A percentile compares a stretch with the other conserved stretches of the same genome.
phyloP scores from a whole-genome alignment of 306 rosid species.

The Prunus mume region DNA sequence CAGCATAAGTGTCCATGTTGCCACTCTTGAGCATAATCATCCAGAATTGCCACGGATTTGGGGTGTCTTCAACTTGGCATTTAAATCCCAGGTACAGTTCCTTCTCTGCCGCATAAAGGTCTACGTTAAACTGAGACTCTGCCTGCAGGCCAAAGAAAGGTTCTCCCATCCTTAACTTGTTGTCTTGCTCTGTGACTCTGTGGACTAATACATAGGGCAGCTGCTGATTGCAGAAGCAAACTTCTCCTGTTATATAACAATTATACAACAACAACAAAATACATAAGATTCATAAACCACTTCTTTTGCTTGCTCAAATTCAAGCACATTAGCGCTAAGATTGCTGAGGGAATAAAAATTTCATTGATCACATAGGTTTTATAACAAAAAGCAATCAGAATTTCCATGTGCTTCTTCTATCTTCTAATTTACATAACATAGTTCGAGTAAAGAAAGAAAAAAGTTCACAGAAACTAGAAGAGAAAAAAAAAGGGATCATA shows the following conservation, averaged over 20 bases:
- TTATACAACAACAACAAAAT: neutral
- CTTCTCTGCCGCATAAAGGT: constrained; percentile 39
- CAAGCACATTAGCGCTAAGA: too few relatives aligned
- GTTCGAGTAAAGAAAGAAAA: too few relatives aligned
- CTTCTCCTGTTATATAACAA: constrained; percentile 20
- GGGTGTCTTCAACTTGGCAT: constrained; percentile 46
- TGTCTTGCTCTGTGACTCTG: constrained; percentile 46
- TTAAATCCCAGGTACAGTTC: constrained; percentile 45
- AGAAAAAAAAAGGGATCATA: neutral
- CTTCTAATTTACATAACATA: too few relatives aligned
- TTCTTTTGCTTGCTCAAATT: neutral
- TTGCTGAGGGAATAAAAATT: too few relatives aligned
- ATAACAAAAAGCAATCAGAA: neutral
- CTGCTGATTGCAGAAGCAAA: constrained; percentile 31
- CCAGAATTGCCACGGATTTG: constrained; percentile 62
- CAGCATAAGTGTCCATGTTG: constrained; percentile 54
- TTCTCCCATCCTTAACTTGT: constrained; percentile 39
- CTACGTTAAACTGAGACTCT: constrained; percentile 19
- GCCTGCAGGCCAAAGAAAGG: constrained; percentile 32
- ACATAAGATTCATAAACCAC: neutral
- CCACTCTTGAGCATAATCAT: constrained; percentile 68
- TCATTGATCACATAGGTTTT: too few relatives aligned
- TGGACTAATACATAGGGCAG: constrained; percentile 38
- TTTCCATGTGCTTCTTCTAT: neutral
- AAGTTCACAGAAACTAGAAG: too few relatives aligned